These are phyloP conservation scores for Talaromyces sp. DNA, from an alignment of 2,329 filamentous ascomycete species.

Conservation along the genomic window DNA sequence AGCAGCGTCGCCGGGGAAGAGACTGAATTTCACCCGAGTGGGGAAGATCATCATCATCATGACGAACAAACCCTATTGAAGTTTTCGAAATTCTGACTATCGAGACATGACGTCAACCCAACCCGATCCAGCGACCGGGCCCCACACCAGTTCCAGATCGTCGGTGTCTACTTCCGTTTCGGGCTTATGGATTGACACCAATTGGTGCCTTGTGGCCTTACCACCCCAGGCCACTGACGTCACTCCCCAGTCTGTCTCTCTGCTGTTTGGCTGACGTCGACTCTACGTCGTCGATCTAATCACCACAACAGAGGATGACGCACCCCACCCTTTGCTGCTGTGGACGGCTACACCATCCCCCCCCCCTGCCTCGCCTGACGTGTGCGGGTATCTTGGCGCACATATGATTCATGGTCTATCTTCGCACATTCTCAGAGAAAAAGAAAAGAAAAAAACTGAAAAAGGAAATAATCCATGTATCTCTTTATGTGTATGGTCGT, in stretches of 20 bases:
- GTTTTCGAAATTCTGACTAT: neutral
- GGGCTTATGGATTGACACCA: constrained; percentile 3
- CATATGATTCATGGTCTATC: constrained; percentile 8
- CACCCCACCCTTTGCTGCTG: constrained; percentile 3
- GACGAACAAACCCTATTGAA: constrained; percentile 16
- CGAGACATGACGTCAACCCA: constrained; percentile 16
- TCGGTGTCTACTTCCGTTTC: constrained; percentile 15
- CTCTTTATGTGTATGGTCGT: constrained; percentile 11
- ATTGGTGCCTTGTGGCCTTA: constrained; percentile 22
- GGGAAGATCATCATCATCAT: constrained; percentile 20
- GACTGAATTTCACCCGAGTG: constrained; percentile 28
- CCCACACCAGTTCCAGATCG: constrained; percentile 16
- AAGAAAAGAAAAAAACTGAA: constrained; percentile 4
- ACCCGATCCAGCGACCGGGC: constrained; percentile 7
- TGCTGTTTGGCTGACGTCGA: constrained; percentile 18
- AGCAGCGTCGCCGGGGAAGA: constrained; percentile 49
- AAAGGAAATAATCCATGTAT: constrained; percentile 11
- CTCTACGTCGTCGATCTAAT: constrained; percentile 21
- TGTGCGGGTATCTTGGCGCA: constrained; percentile 19
- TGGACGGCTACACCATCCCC: neutral
- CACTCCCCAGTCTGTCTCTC: constrained; percentile 1
- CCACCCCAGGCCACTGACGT: constrained; percentile 13
- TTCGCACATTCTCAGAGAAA: neutral
- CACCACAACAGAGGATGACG: constrained; percentile 18
- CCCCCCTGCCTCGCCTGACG: constrained; percentile 15